Evolutionary conservation across 108 stramenopile genomes (phyloP).

Genomic region (Skeletonema marinoi): DNA sequence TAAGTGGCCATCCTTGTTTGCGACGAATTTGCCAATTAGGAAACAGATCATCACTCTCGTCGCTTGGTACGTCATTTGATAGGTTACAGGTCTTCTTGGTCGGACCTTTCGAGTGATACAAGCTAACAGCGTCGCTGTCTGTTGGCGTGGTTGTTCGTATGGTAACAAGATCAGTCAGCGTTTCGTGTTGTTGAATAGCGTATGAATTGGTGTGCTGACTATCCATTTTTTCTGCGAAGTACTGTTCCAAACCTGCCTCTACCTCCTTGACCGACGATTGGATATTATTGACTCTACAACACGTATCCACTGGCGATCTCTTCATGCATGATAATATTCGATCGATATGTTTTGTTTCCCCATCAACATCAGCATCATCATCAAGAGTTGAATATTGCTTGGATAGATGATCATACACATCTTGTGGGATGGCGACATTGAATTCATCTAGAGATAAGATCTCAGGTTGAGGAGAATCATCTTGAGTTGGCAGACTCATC

Average conservation of each 20-base stretch:
- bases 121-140: background rate
- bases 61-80: background rate
- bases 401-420: slow-evolving; percentile 31
- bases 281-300: slow-evolving; percentile 61
- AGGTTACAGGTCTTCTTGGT: background rate
- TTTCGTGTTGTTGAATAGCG: slow-evolving; percentile 17
- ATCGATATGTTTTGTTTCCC: slow-evolving; percentile 24
- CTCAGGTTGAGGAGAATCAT: background rate
- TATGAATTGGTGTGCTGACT: background rate
- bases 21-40: slow-evolving; percentile 28
- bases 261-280: slow-evolving; percentile 47
- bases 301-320: slow-evolving; percentile 44
- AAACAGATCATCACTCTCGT: slow-evolving; percentile 14
- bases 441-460: slow-evolving; percentile 26
- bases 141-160: background rate
- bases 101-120: slow-evolving; percentile 7
- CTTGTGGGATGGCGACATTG: slow-evolving; percentile 23
- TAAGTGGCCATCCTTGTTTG: slow-evolving; percentile 65
- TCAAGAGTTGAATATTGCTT: slow-evolving; percentile 9
- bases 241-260: slow-evolving; percentile 28
- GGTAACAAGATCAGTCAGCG: slow-evolving; percentile 14
- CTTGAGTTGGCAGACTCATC: background rate
- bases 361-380: background rate
- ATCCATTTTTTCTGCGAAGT: slow-evolving; percentile 5
- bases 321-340: slow-evolving; percentile 57